These are phyloP conservation scores for Herpetomonas tarakana DNA, from an alignment of 208 protist genomes.

Conservation along the genomic window DNA sequence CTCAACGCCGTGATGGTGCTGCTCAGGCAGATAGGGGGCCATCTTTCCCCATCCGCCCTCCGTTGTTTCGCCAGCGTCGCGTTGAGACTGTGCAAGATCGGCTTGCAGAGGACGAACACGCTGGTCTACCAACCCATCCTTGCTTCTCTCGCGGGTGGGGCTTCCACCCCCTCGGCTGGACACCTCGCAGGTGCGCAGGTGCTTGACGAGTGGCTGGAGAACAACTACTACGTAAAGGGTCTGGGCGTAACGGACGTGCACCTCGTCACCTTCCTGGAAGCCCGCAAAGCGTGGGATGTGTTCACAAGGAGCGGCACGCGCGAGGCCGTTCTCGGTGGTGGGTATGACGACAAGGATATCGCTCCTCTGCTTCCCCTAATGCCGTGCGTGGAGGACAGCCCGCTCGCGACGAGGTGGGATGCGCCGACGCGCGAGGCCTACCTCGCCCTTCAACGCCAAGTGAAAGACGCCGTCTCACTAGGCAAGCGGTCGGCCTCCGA, in stretches of 20 bases:
- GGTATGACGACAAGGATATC: background rate
- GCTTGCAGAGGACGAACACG: background rate
- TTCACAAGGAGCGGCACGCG: background rate
- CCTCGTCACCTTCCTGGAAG: background rate
- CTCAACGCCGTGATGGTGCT: background rate
- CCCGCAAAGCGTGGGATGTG: background rate
- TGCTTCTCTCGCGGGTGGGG: background rate
- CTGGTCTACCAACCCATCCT: background rate
- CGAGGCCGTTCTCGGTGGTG: background rate
- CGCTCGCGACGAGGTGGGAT: no score
- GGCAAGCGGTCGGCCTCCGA: no score
- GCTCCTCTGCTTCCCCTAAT: background rate
- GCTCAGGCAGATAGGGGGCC: background rate
- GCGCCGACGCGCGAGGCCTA: background rate
- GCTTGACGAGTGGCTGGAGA: background rate
- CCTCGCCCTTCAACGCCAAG: background rate
- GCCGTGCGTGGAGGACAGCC: background rate
- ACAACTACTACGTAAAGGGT: background rate
- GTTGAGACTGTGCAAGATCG: background rate
- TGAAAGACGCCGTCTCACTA: no score
- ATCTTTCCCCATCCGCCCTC: background rate
- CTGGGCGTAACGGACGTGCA: background rate
- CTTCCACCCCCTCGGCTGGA: no score
- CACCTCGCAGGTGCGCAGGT: no score
- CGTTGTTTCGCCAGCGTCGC: background rate